These are phyloP conservation scores for Magnolia officinalis DNA, from an alignment of 164 flowering plant species.

Conservation along the genomic window DNA sequence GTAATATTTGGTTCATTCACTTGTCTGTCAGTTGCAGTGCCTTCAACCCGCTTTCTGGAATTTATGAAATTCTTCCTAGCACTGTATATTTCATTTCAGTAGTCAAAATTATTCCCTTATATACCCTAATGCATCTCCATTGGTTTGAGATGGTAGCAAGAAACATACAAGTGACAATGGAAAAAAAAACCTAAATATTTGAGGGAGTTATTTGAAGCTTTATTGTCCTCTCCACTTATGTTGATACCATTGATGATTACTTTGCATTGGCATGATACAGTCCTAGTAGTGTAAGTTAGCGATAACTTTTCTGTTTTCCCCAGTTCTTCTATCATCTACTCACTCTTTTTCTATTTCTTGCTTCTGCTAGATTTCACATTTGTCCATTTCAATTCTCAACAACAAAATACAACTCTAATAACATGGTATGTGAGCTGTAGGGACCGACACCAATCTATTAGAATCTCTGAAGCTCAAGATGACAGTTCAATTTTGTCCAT, in stretches of 20 bases:
- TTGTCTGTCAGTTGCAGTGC: not conserved
- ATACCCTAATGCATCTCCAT: not conserved
- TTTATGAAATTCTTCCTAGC: not conserved
- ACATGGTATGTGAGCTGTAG: constrained; percentile 5
- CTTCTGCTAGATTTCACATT: too few relatives aligned
- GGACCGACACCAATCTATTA: not conserved
- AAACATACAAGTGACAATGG: not conserved
- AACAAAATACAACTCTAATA: too few relatives aligned
- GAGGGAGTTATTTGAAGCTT: not conserved
- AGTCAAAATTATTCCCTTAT: not conserved
- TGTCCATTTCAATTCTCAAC: not conserved
- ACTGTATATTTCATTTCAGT: not conserved
- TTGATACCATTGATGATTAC: not conserved
- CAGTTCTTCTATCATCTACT: too few relatives aligned
- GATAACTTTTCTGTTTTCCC: too few relatives aligned
- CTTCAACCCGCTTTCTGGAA: not conserved
- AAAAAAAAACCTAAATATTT: not conserved
- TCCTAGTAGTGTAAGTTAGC: too few relatives aligned
- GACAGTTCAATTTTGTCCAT: constrained; percentile 1
- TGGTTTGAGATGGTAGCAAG: not conserved
- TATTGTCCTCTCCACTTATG: not conserved
- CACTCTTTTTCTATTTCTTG: too few relatives aligned
- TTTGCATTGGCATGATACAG: not conserved
- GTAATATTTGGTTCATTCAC: too few relatives aligned
- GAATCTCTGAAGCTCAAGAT: constrained; percentile 7